phyloP scores from a whole-genome alignment of 805 yeast genomes.

The Maudiozyma barnettii region DNA sequence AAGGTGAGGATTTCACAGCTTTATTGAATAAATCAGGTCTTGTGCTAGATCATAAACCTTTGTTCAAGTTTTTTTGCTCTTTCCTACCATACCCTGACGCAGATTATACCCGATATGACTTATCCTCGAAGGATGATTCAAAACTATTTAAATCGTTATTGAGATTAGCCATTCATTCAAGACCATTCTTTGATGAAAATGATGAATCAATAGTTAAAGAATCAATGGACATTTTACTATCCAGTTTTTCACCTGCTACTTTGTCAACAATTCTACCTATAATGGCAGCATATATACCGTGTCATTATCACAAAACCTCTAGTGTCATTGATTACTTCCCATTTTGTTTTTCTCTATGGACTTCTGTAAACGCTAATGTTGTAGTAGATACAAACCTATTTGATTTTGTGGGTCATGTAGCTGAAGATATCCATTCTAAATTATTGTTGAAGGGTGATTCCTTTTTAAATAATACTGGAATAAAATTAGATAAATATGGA shows the following conservation, averaged over 20 bases:
- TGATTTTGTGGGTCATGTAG: constrained; percentile 52
- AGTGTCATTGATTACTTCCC: constrained; percentile 53
- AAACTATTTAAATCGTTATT: constrained; percentile 40
- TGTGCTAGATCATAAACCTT: constrained; percentile 29
- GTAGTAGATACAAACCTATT: constrained; percentile 56
- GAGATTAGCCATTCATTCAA: constrained; percentile 45
- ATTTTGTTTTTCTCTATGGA: constrained; percentile 65
- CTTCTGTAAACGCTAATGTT: constrained; percentile 38
- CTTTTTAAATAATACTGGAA: background rate
- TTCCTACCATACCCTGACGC: constrained; percentile 41
- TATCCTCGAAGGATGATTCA: constrained; percentile 32
- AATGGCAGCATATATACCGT: constrained; percentile 47
- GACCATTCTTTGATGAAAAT: constrained; percentile 42
- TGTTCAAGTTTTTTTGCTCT: constrained; percentile 27
- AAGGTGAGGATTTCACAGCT: constrained; percentile 26
- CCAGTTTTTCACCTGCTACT: constrained; percentile 45
- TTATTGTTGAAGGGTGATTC: constrained; percentile 12
- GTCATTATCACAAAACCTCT: constrained; percentile 22
- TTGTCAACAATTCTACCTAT: constrained; percentile 43
- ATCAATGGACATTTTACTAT: constrained; percentile 42
- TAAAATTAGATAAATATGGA: constrained; percentile 45
- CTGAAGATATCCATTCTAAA: constrained; percentile 37
- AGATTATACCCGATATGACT: constrained; percentile 34
- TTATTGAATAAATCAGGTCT: constrained; percentile 25
- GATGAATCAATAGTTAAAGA: constrained; percentile 33